Evolutionary conservation across 768 basidiomycete species (phyloP).

Genomic region (Rhizopogon vesiculosus): DNA sequence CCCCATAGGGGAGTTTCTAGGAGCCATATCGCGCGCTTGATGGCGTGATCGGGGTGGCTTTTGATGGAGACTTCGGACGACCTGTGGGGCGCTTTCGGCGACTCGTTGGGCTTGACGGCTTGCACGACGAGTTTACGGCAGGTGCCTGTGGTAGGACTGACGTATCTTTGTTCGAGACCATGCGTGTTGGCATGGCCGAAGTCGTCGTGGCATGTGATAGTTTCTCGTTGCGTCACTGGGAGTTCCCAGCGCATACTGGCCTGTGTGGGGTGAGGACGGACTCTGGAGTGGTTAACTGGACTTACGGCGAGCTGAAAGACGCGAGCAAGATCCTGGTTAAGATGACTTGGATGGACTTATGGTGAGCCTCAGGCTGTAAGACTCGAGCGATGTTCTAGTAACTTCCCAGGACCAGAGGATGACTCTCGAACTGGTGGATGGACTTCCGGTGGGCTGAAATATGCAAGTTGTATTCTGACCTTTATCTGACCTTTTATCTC

Average conservation of each 20-base stretch:
- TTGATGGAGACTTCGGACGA: constrained; percentile 1
- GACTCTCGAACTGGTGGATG: too few relatives aligned
- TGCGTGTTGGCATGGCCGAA: constrained; percentile 1
- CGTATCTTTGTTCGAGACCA: constrained; percentile 10
- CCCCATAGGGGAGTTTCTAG: constrained; percentile 1
- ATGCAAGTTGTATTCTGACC: too few relatives aligned
- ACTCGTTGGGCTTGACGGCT: constrained; percentile 3
- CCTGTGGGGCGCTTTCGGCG: neutral
- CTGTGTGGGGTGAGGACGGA: too few relatives aligned
- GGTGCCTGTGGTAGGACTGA: constrained; percentile 11
- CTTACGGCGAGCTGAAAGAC: too few relatives aligned
- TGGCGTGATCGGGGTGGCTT: neutral
- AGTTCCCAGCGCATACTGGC: neutral
- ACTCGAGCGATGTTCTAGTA: too few relatives aligned
- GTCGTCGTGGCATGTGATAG: constrained; percentile 1
- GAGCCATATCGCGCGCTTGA: constrained; percentile 11
- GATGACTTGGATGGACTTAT: too few relatives aligned
- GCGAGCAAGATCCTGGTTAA: too few relatives aligned
- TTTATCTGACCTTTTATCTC: too few relatives aligned
- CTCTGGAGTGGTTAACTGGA: too few relatives aligned
- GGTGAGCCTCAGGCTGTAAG: too few relatives aligned
- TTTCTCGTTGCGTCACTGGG: neutral
- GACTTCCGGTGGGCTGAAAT: too few relatives aligned
- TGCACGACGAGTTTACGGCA: constrained; percentile 11
- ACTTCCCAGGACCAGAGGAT: too few relatives aligned